A percentile compares a stretch with the other conserved stretches of the same genome.
Conservation (phyloP, 2,329 filamentous ascomycete genomes). For the Fusarium clavum region DNA sequence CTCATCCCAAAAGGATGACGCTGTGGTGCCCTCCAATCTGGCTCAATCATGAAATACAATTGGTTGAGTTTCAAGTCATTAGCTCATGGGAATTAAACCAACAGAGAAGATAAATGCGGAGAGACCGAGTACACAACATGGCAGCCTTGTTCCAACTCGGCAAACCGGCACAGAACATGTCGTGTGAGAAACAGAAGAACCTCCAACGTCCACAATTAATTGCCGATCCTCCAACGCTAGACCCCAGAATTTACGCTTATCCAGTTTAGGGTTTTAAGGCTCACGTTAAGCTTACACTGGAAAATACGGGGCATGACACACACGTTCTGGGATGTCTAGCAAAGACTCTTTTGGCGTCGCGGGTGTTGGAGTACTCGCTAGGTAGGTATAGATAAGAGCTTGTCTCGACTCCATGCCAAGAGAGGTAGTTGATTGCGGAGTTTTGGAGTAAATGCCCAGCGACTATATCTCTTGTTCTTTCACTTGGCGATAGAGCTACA, state of each 20-base stretch:
- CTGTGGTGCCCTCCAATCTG: conserved; percentile 7
- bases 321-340: not conserved
- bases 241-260: conserved; percentile 30
- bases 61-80: conserved; percentile 3
- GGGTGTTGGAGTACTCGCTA: not conserved
- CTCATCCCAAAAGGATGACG: conserved; percentile 1
- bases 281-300: conserved; percentile 32
- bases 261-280: conserved; percentile 29
- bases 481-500: conserved; percentile 18
- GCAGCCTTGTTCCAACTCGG: conserved; percentile 19
- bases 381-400: not conserved
- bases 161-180: conserved; percentile 33
- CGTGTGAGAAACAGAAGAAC: not conserved
- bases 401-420: not conserved
- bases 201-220: conserved; percentile 5
- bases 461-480: not conserved
- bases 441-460: conserved; percentile 10
- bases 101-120: conserved; percentile 24
- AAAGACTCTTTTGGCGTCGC: not conserved
- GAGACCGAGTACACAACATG: conserved; percentile 24
- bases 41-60: conserved; percentile 2
- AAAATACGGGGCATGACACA: conserved; percentile 21
- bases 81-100: not conserved
- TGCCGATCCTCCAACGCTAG: conserved; percentile 22
- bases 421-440: not conserved